Conservation (phyloP, 73 alveolate genomes). For the Chromera velia region DNA sequence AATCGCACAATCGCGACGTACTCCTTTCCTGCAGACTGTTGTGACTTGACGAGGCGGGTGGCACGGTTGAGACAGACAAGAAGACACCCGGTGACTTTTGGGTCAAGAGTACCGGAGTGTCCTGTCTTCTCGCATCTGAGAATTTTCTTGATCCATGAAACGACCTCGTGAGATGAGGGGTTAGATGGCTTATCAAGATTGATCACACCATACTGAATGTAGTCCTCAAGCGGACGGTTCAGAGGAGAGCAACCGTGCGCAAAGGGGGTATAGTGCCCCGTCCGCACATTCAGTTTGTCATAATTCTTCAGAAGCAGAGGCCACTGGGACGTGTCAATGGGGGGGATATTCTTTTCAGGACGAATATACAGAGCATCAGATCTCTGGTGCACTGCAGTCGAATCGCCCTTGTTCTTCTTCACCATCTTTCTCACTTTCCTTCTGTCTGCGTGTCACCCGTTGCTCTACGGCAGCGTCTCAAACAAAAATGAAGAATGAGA, state of each 20-base stretch:
- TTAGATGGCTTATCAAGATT: slow-evolving; percentile 96
- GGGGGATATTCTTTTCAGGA: slow-evolving; percentile 23
- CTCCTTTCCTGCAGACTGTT: slow-evolving; percentile 64
- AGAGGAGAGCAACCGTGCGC: slow-evolving; percentile 96
- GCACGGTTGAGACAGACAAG: slow-evolving; percentile 97
- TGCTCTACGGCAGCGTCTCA: too few species aligned
- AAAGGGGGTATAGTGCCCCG: slow-evolving; percentile 96
- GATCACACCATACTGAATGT: slow-evolving; percentile 92
- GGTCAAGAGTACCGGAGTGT: slow-evolving; percentile 98
- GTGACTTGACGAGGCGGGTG: slow-evolving; percentile 89
- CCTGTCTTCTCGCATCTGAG: slow-evolving; percentile 98
- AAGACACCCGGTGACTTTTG: slow-evolving; percentile 98
- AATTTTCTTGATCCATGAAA: slow-evolving; percentile 96
- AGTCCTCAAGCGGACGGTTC: slow-evolving; percentile 73
- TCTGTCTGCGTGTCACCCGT: too few species aligned
- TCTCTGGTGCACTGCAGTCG: not conserved
- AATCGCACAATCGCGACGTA: slow-evolving; percentile 93
- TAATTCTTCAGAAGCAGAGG: slow-evolving; percentile 44
- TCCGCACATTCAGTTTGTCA: slow-evolving; percentile 32
- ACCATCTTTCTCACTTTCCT: too few species aligned
- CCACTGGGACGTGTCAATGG: slow-evolving; percentile 46
- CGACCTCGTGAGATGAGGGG: slow-evolving; percentile 97
- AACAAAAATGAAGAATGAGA: too few species aligned
- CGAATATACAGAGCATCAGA: slow-evolving; percentile 21
- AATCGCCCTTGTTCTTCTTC: not conserved